A percentile compares a stretch with the other conserved stretches of the same genome.
Evolutionary conservation across 768 basidiomycete species (phyloP).

Genomic region (Dentipellis sp.): DNA sequence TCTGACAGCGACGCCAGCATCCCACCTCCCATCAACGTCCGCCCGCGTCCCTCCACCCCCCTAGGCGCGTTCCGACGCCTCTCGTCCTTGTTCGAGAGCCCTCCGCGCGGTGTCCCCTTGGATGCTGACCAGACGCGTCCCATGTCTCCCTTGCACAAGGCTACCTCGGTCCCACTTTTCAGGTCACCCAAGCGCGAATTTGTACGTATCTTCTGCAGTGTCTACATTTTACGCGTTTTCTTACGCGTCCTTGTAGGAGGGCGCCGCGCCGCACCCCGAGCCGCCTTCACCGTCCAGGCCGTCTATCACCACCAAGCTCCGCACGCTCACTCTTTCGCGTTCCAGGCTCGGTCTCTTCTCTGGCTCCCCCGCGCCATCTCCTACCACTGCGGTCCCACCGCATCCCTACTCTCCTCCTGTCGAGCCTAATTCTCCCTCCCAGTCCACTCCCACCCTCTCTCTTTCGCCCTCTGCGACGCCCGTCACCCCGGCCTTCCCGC

Average conservation of each 20-base stretch:
- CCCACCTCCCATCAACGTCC: not conserved
- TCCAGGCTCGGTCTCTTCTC: not conserved
- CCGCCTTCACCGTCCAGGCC: not conserved
- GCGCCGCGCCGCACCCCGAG: not conserved
- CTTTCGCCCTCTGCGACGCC: conserved; percentile 2
- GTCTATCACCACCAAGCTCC: not conserved
- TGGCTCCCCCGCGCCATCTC: not conserved
- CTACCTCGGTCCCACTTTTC: not conserved
- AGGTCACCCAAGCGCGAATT: not conserved
- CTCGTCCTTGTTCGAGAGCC: not conserved
- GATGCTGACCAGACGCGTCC: not conserved
- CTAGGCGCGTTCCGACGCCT: not conserved
- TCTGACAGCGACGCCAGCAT: not conserved
- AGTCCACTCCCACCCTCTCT: not conserved
- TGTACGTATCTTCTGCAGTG: not conserved
- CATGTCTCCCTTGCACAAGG: not conserved
- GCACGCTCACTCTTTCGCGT: not conserved
- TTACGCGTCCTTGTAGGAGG: not conserved
- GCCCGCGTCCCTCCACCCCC: not conserved
- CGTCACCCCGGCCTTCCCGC: not conserved
- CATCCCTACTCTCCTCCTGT: not conserved
- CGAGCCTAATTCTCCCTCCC: not conserved
- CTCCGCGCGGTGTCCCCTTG: not conserved
- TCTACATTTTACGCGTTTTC: not conserved
- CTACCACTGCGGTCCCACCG: not conserved